Conservation (phyloP, 2,329 filamentous ascomycete genomes). For the Cladophialophora bantiana region DNA sequence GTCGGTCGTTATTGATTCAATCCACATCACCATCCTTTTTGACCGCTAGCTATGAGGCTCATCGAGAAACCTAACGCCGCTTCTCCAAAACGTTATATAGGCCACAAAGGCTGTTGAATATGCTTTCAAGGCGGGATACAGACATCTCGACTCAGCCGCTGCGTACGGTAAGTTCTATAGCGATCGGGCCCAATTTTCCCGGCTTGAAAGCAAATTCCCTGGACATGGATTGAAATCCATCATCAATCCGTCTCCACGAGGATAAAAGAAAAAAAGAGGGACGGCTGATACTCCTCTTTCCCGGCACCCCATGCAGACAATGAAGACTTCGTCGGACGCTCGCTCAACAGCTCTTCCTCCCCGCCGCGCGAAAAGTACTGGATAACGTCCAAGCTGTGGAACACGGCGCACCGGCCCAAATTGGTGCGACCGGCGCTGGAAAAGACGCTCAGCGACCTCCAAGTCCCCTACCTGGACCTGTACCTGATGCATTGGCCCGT, state of each 20-base stretch:
- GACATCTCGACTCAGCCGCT: constrained; percentile 49
- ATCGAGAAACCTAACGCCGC: too few species aligned
- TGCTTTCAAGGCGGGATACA: constrained; percentile 49
- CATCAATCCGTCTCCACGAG: too few species aligned
- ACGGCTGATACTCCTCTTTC: too few species aligned
- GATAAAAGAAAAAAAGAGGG: too few species aligned
- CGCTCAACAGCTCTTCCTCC: constrained; percentile 66
- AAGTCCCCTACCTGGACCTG: constrained; percentile 52
- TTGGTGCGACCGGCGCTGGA: constrained; percentile 64
- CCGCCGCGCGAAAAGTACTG: constrained; percentile 68
- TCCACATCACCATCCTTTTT: too few species aligned
- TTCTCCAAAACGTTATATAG: constrained; percentile 3
- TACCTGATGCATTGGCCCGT: constrained; percentile 56
- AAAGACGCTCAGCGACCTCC: constrained; percentile 50
- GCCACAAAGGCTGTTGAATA: constrained; percentile 43
- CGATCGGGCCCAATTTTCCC: neutral
- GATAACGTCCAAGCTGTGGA: constrained; percentile 82
- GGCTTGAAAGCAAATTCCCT: neutral
- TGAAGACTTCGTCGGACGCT: constrained; percentile 71
- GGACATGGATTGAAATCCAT: neutral
- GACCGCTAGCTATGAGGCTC: too few species aligned
- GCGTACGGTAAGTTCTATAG: constrained; percentile 43
- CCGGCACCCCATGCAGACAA: constrained; percentile 56
- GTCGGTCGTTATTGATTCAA: too few species aligned
- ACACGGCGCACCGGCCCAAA: constrained; percentile 71